These are phyloP conservation scores for Hypseocharis bilobata DNA, from an alignment of 441 rosid species.

Conservation along the genomic window DNA sequence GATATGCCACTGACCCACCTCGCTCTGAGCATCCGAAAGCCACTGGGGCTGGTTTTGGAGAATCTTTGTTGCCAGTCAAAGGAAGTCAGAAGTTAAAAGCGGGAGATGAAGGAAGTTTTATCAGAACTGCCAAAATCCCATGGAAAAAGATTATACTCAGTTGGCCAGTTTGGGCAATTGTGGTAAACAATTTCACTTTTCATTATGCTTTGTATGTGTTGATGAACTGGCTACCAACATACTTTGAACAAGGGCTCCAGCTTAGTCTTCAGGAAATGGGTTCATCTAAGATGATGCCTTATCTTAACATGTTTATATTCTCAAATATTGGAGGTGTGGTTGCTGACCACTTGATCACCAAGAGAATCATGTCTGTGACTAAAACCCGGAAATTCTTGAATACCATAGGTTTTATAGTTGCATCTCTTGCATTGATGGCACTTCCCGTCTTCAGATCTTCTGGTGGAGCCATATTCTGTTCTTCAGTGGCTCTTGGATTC, in stretches of 20 bases:
- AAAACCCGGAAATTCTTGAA: constrained; percentile 68
- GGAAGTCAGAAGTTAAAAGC: constrained; percentile 44
- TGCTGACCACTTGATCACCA: constrained; percentile 78
- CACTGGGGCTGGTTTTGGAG: constrained; percentile 75
- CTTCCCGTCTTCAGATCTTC: constrained; percentile 70
- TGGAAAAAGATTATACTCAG: constrained; percentile 69
- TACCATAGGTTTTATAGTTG: constrained; percentile 63
- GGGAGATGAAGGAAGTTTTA: constrained; percentile 42
- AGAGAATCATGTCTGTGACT: constrained; percentile 62
- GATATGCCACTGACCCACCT: constrained; percentile 73
- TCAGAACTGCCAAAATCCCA: constrained; percentile 50
- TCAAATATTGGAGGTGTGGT: constrained; percentile 79
- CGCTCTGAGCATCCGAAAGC: constrained; percentile 83
- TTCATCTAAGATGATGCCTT: constrained; percentile 89
- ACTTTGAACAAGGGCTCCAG: constrained; percentile 79
- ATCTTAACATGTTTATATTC: constrained; percentile 86
- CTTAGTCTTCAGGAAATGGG: constrained; percentile 90
- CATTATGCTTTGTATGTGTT: constrained; percentile 79
- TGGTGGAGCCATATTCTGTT: constrained; percentile 61
- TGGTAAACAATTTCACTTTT: constrained; percentile 81
- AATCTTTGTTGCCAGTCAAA: constrained; percentile 56
- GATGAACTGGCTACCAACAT: constrained; percentile 93
- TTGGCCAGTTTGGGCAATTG: constrained; percentile 78
- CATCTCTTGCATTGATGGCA: constrained; percentile 69
- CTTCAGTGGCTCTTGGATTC: constrained; percentile 78